Conservation (phyloP, 2,329 filamentous ascomycete genomes). For the Cladophialophora psammophila region DNA sequence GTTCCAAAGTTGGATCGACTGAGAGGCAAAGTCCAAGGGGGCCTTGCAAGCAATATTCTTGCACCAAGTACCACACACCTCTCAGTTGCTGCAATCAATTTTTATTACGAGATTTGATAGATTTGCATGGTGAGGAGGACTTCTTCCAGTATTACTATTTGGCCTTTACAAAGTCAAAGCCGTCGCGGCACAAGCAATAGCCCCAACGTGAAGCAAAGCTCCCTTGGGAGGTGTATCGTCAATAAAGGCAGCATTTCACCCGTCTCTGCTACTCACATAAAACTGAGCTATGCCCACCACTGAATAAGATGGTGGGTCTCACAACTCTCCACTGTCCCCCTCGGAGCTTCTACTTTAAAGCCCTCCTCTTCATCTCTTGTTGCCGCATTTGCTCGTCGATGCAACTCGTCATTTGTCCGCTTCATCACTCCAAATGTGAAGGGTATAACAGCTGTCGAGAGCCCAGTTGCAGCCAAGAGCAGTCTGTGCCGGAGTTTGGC, state of each 20-base stretch:
- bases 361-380: slow-evolving; percentile 21
- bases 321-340: slow-evolving; percentile 21
- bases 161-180: slow-evolving; percentile 14
- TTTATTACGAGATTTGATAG: neutral
- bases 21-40: neutral
- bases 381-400: slow-evolving; percentile 23
- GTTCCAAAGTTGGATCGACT: neutral
- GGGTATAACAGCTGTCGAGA: slow-evolving; percentile 20
- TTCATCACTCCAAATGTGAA: slow-evolving; percentile 30
- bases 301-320: slow-evolving; percentile 27
- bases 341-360: slow-evolving; percentile 9
- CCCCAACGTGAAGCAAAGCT: slow-evolving; percentile 23
- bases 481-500: slow-evolving; percentile 17
- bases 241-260: neutral
- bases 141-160: neutral
- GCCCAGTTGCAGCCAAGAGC: slow-evolving; percentile 16
- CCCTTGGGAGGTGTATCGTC: slow-evolving; percentile 13
- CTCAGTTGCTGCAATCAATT: neutral
- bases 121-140: neutral
- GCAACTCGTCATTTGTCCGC: slow-evolving; percentile 28
- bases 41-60: neutral
- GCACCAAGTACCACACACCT: neutral
- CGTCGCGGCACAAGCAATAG: slow-evolving; percentile 21
- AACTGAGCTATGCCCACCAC: slow-evolving; percentile 28
- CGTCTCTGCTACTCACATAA: slow-evolving; percentile 16